A percentile compares a stretch with the other conserved stretches of the same genome.
Conservation (phyloP, 352 stramenopile species). For the Elongisporangium undulatum region DNA sequence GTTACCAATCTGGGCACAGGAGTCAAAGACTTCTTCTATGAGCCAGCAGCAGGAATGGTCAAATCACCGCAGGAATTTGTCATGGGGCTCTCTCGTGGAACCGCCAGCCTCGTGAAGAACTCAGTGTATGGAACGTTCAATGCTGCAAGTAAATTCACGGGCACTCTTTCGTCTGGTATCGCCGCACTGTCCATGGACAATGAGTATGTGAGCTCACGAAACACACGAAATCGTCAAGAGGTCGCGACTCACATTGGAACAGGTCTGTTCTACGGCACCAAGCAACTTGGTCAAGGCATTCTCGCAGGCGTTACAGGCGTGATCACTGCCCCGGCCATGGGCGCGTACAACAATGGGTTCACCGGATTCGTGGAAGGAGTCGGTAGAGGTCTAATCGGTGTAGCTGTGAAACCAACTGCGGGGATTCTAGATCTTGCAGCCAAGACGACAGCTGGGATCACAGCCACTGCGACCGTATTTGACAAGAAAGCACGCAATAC, state of each 20-base stretch:
- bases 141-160: conserved; percentile 91
- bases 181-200: conserved; percentile 88
- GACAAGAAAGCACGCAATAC: conserved; percentile 70
- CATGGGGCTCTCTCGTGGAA: conserved; percentile 84
- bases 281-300: conserved; percentile 90
- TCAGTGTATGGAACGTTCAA: conserved; percentile 92
- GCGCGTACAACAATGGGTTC: conserved; percentile 87
- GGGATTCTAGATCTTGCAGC: conserved; percentile 82
- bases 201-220: conserved; percentile 83
- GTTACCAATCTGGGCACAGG: conserved; percentile 85
- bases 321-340: conserved; percentile 87
- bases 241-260: conserved; percentile 83
- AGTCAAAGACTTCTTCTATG: conserved; percentile 91
- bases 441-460: conserved; percentile 77
- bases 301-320: conserved; percentile 89
- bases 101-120: conserved; percentile 86
- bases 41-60: conserved; percentile 83
- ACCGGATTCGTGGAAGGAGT: conserved; percentile 88
- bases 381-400: conserved; percentile 82
- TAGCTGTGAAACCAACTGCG: conserved; percentile 85
- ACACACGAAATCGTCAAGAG: conserved; percentile 71
- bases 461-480: conserved; percentile 76
- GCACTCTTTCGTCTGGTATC: conserved; percentile 88
- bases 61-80: conserved; percentile 87
- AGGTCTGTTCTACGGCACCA: conserved; percentile 83